Evolutionary conservation across 768 basidiomycete species (phyloP).

Genomic region (Trametes gibbosa): DNA sequence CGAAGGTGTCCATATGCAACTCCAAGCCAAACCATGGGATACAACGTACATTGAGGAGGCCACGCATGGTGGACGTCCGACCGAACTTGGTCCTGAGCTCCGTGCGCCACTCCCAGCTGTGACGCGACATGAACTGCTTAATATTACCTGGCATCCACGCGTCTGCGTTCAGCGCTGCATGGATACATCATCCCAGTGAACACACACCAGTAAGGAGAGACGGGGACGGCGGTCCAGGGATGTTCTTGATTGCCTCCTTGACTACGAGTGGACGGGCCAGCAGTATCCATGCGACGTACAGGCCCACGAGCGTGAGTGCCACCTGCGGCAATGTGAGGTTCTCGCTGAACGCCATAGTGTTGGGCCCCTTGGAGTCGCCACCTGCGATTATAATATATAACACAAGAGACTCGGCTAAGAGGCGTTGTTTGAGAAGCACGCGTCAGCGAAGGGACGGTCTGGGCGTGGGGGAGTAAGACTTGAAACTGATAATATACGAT

Average conservation of each 20-base stretch:
- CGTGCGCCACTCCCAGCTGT: slow-evolving; percentile 39
- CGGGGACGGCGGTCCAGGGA: slow-evolving; percentile 11
- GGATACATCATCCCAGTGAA: not conserved
- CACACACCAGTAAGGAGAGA: slow-evolving; percentile 6
- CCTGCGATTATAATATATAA: too few species aligned
- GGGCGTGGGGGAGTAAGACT: too few species aligned
- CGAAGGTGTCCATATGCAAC: not conserved
- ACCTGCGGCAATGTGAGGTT: slow-evolving; percentile 1
- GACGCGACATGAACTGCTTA: slow-evolving; percentile 30
- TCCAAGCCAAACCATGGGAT: not conserved
- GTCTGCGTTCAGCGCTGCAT: not conserved
- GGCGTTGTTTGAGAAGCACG: too few species aligned
- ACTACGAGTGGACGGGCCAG: slow-evolving; percentile 1
- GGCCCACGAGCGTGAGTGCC: not conserved
- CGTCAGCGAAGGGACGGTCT: too few species aligned
- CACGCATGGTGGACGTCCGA: slow-evolving; percentile 32
- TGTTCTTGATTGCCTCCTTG: slow-evolving; percentile 5
- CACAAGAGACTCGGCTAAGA: too few species aligned
- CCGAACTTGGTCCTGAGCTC: slow-evolving; percentile 34
- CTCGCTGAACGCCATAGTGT: slow-evolving; percentile 9
- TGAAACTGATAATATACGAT: too few species aligned
- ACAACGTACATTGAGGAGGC: slow-evolving; percentile 36
- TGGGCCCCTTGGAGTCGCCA: too few species aligned
- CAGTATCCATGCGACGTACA: slow-evolving; percentile 6
- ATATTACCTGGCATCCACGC: slow-evolving; percentile 32